Conservation (phyloP, 2,329 filamentous ascomycete species). For the Aureobasidium namibiae region DNA sequence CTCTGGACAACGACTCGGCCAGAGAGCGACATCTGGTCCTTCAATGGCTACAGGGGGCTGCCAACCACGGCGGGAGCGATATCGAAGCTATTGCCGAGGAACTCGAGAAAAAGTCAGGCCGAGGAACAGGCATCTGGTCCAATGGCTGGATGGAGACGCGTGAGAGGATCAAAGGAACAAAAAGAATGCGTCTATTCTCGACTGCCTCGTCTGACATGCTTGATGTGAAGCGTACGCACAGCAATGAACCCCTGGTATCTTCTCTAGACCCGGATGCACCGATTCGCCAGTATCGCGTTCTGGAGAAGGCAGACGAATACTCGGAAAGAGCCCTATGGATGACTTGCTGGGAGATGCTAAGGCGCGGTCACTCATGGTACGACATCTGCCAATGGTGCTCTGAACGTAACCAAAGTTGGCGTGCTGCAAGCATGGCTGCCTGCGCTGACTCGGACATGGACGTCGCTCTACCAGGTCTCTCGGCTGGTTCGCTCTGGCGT, state of each 20-base stretch:
- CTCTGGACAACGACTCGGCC: constrained; percentile 63
- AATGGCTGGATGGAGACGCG: constrained; percentile 91
- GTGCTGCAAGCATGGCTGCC: constrained; percentile 72
- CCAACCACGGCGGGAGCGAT: constrained; percentile 57
- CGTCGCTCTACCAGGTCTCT: constrained; percentile 31
- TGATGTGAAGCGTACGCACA: constrained; percentile 37
- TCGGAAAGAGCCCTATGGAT: constrained; percentile 89
- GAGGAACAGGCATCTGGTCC: constrained; percentile 68
- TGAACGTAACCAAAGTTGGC: constrained; percentile 80
- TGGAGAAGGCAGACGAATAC: constrained; percentile 77
- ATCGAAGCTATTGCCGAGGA: constrained; percentile 70
- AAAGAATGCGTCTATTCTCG: constrained; percentile 57
- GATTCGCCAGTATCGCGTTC: constrained; percentile 65
- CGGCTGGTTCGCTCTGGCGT: constrained; percentile 54
- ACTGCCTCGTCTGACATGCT: constrained; percentile 44
- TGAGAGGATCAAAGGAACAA: constrained; percentile 80
- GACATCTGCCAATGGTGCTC: constrained; percentile 79
- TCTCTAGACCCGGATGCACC: constrained; percentile 87
- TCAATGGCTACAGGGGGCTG: constrained; percentile 77
- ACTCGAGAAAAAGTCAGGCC: constrained; percentile 56
- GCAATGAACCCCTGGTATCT: constrained; percentile 62
- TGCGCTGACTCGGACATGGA: constrained; percentile 41
- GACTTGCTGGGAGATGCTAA: constrained; percentile 86
- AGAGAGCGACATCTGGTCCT: constrained; percentile 72
- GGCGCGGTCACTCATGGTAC: constrained; percentile 66